A percentile compares a stretch with the other conserved stretches of the same genome.
Conservation (phyloP, 2,329 filamentous ascomycete species). For the Ophiostoma sp. region DNA sequence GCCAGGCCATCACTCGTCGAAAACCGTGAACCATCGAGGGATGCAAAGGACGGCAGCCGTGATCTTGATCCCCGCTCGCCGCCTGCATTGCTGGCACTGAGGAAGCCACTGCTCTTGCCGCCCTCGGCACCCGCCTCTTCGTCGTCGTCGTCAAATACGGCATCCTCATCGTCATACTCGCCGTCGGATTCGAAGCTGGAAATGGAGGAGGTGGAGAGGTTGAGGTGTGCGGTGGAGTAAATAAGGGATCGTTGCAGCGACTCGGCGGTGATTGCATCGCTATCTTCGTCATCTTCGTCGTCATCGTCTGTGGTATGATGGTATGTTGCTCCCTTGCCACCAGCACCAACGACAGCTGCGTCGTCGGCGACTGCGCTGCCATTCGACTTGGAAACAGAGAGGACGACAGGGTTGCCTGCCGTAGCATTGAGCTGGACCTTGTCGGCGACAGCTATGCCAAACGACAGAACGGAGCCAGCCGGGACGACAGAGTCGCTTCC, state of each 20-base stretch:
- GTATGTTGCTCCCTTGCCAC: constrained; percentile 54
- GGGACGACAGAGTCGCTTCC: constrained; percentile 70
- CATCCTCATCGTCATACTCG: constrained; percentile 62
- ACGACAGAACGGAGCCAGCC: constrained; percentile 76
- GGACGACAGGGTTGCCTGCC: constrained; percentile 39
- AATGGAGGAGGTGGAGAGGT: constrained; percentile 56
- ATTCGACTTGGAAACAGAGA: constrained; percentile 43
- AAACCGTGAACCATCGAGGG: constrained; percentile 63
- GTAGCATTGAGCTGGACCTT: constrained; percentile 39
- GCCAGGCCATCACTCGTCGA: constrained; percentile 29
- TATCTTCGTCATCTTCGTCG: constrained; percentile 46
- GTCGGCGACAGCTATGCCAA: constrained; percentile 70
- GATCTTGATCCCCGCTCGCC: constrained; percentile 51
- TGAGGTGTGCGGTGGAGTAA: constrained; percentile 54
- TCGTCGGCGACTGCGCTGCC: constrained; percentile 45
- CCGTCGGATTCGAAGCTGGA: constrained; percentile 62
- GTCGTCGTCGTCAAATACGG: constrained; percentile 39
- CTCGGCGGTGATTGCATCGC: constrained; percentile 44
- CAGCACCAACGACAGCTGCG: constrained; percentile 48
- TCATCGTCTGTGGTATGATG: constrained; percentile 37
- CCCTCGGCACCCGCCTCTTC: constrained; percentile 35
- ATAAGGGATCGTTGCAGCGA: constrained; percentile 57
- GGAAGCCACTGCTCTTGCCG: constrained; percentile 31
- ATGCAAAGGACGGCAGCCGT: constrained; percentile 70
- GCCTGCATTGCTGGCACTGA: constrained; percentile 28